A percentile compares a stretch with the other conserved stretches of the same genome.
Conservation (phyloP, 495 filamentous ascomycete genomes). For the Choiromyces venosus region DNA sequence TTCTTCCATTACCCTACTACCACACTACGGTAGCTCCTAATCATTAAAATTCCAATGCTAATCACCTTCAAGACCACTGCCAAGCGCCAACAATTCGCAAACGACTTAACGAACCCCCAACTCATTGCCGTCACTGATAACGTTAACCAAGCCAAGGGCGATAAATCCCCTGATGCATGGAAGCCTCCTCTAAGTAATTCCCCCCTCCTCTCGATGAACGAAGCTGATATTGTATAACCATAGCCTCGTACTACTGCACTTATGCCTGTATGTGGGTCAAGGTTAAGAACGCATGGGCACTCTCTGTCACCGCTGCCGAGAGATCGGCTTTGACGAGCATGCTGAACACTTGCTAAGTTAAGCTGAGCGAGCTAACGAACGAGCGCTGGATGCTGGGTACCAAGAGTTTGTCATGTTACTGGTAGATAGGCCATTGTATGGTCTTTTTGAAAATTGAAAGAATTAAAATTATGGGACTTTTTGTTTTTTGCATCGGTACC, state of each 20-base stretch:
- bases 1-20: neutral
- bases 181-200: conserved; percentile 58
- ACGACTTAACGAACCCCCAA: conserved; percentile 65
- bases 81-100: conserved; percentile 61
- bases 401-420: neutral
- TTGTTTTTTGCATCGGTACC: neutral
- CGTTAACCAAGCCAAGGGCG: conserved; percentile 65
- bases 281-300: conserved; percentile 59
- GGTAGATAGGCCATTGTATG: neutral
- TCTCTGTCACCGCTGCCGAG: conserved; percentile 58
- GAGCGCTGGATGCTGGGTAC: neutral
- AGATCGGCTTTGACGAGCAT: conserved; percentile 59
- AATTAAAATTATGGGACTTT: neutral
- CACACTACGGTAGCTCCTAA: neutral
- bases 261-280: conserved; percentile 67
- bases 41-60: neutral
- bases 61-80: conserved; percentile 52
- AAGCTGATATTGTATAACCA: conserved; percentile 8
- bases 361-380: neutral
- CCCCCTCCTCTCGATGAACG: neutral
- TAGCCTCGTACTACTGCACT: conserved; percentile 62
- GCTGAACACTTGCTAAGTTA: conserved; percentile 57
- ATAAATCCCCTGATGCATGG: conserved; percentile 65
- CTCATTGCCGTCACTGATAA: conserved; percentile 68
- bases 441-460: neutral